These are phyloP conservation scores for Scenedesmus sp. DNA, from an alignment of 163 green algal species.

Conservation along the genomic window DNA sequence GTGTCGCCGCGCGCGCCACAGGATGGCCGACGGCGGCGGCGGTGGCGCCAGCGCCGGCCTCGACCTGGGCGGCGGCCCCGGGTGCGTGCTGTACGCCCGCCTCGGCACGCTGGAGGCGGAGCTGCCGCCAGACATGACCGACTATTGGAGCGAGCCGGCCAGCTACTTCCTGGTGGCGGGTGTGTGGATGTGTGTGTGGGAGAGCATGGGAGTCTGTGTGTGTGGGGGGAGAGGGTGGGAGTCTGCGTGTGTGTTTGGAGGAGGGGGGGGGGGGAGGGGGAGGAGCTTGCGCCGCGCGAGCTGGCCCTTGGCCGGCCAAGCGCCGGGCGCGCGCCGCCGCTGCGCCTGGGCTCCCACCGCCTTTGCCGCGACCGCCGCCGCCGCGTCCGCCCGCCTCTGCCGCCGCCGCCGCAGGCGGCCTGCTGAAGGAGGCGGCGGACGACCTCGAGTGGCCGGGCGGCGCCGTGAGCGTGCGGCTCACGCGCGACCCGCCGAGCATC, in stretches of 20 bases:
- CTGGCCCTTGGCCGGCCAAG: too few species aligned
- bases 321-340: too few species aligned
- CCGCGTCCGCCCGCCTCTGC: too few species aligned
- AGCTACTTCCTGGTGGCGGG: slow-evolving; percentile 65
- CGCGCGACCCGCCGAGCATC: slow-evolving; percentile 54
- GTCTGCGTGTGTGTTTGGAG: too few species aligned
- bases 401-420: slow-evolving; percentile 12
- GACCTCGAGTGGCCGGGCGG: slow-evolving; percentile 77
- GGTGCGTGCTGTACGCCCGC: slow-evolving; percentile 54
- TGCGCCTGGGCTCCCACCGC: too few species aligned
- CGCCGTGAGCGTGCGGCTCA: slow-evolving; percentile 58
- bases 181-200: not conserved
- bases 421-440: slow-evolving; percentile 78
- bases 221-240: not conserved
- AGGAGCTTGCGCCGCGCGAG: too few species aligned
- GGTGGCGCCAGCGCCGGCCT: not conserved
- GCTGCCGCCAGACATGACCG: slow-evolving; percentile 50
- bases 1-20: slow-evolving; percentile 14
- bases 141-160: slow-evolving; percentile 63
- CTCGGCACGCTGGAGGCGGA: slow-evolving; percentile 54
- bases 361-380: too few species aligned
- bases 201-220: not conserved
- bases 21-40: slow-evolving; percentile 18
- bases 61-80: not conserved
- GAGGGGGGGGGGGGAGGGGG: too few species aligned